Evolutionary conservation across 2,329 filamentous ascomycete genomes (phyloP), one percentile per base, ranked within the genome.

Genomic region (Colletotrichum musae): DNA sequence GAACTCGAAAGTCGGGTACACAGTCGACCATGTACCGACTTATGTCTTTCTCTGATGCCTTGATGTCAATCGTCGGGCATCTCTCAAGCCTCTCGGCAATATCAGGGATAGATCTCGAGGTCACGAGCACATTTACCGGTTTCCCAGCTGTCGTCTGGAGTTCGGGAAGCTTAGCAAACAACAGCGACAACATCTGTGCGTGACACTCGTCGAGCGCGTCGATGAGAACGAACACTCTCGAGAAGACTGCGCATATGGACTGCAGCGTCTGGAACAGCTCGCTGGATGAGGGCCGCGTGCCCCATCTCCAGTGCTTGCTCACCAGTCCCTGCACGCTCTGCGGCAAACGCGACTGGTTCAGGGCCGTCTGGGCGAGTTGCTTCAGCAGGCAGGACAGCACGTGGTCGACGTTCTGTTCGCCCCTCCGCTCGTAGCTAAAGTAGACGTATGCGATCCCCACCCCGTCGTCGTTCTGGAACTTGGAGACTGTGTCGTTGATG

Each of bases 371-470:
- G 2, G 65, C 63, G 7, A 85, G 73, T 71, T 85, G 83, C 61
- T 76, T 81, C 3, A 84, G 59, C 0, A 85, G 32, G 62, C 72
- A 79, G 2, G 73, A 59, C 1, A 83, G 58, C 0, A 85, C 64
- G 54, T 77, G 24, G 1, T 76, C 67, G 2, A 73, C 39, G 0
- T 66, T 78, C 58, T 86, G 83, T 18, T 84, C 76, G 0, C 78
- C 66, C 10, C 79, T 70, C 4, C 74, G 74, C 21, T 73, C 74
- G 70, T 81, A 85, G 60, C 84, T 81, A 75, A 80, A 85, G 64
- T 84, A 88, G 0, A 87, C 24, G 36, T 83, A 87, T 0, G 80
- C 82, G 32, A 88, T 75, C 0, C 80, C 80, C 41, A 81, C 56
- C 2, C 7, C 64, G 0, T n/a, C 1, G 15, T 79, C 70, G 2